These are phyloP conservation scores for Trypanosoma cruzi DNA, from an alignment of 208 protist species.

Conservation along the genomic window DNA sequence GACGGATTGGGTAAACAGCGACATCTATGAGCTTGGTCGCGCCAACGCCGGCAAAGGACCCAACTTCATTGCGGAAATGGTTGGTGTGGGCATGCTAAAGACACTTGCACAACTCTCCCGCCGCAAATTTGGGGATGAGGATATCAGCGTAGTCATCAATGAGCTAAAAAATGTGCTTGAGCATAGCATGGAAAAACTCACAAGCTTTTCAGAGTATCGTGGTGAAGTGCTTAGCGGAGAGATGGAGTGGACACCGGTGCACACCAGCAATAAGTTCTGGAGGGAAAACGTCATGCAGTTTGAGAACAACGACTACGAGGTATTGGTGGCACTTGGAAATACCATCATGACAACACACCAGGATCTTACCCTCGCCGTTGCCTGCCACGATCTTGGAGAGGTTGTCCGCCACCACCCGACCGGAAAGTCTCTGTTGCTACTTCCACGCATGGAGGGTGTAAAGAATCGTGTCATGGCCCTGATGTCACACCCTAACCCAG, in stretches of 20 bases:
- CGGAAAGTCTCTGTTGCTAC: constrained; percentile 73
- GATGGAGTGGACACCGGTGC: constrained; percentile 93
- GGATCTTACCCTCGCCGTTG: constrained; percentile 77
- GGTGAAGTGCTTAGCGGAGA: constrained; percentile 87
- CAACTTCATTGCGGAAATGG: constrained; percentile 88
- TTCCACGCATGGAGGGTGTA: constrained; percentile 74
- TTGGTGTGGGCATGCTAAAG: constrained; percentile 91
- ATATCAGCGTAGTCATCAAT: constrained; percentile 80
- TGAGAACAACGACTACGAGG: constrained; percentile 90
- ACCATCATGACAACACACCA: constrained; percentile 69
- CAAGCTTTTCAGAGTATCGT: constrained; percentile 92
- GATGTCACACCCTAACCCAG: constrained; percentile 79
- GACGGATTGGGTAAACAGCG: constrained; percentile 19
- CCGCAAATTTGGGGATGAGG: constrained; percentile 91
- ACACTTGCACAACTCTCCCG: constrained; percentile 78
- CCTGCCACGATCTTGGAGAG: constrained; percentile 94
- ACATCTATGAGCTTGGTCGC: constrained; percentile 15
- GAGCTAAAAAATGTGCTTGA: constrained; percentile 71
- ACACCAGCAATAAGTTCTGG: constrained; percentile 95
- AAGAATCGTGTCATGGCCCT: constrained; percentile 85
- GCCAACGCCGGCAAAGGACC: constrained; percentile 44
- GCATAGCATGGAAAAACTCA: constrained; percentile 89
- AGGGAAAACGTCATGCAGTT: constrained; percentile 90
- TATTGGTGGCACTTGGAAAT: constrained; percentile 86
- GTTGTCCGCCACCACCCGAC: constrained; percentile 92